phyloP scores from a whole-genome alignment of 2,329 filamentous ascomycete species.

The Fusarium torreyae region DNA sequence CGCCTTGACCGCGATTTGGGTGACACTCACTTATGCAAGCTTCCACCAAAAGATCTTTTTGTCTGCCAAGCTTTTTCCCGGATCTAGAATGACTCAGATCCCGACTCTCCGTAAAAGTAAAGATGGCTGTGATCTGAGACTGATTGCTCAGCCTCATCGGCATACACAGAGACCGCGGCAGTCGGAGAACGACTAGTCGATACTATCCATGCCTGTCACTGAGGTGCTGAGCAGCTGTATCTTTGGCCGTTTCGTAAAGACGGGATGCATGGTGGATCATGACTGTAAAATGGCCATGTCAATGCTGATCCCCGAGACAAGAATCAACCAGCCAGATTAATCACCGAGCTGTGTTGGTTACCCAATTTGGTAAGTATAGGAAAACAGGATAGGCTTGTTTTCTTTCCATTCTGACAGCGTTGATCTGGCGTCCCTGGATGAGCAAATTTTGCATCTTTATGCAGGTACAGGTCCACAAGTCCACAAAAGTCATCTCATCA shows the following conservation, averaged over 20 bases:
- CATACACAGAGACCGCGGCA: constrained; percentile 12
- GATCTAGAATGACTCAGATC: constrained; percentile 37
- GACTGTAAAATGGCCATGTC: constrained; percentile 5
- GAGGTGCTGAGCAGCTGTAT: not conserved
- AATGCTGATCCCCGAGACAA: constrained; percentile 23
- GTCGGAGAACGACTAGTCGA: constrained; percentile 1
- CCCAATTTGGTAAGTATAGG: constrained; percentile 24
- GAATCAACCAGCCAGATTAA: constrained; percentile 33
- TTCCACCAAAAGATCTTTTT: constrained; percentile 20
- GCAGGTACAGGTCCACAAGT: constrained; percentile 16
- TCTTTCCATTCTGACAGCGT: constrained; percentile 2
- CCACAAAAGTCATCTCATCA: constrained; percentile 19
- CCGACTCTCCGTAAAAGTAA: not conserved
- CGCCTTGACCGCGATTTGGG: constrained; percentile 32
- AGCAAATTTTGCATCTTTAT: constrained; percentile 19
- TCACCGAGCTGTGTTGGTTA: constrained; percentile 21
- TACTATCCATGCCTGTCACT: not conserved
- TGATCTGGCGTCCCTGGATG: constrained; percentile 15
- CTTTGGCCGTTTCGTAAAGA: constrained; percentile 12
- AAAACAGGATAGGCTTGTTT: constrained; percentile 1
- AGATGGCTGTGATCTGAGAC: constrained; percentile 18
- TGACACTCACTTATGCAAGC: constrained; percentile 11
- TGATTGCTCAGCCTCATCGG: constrained; percentile 22
- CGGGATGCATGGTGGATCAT: constrained; percentile 4
- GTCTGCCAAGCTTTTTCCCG: constrained; percentile 20